phyloP scores from a whole-genome alignment of 257 asterid species.

The Henckelia pumila region DNA sequence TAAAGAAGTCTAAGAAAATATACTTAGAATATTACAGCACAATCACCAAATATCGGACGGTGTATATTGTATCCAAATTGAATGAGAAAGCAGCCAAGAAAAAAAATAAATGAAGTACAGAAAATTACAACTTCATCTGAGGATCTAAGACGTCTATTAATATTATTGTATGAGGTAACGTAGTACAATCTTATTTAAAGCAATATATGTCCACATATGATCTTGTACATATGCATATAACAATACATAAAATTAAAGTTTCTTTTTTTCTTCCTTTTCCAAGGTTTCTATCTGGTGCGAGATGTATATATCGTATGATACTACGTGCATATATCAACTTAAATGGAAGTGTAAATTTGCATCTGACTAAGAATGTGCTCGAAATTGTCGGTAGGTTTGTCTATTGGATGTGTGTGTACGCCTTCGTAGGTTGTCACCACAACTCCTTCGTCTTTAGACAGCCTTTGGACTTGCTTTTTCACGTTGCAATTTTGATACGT shows the following conservation, averaged over 20 bases:
- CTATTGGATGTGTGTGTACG: slow-evolving; percentile 73
- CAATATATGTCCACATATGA: not conserved
- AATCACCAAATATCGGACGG: no score
- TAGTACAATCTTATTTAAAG: no score
- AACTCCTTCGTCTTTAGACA: slow-evolving; percentile 71
- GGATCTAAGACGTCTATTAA: not conserved
- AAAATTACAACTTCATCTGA: not conserved
- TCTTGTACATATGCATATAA: not conserved
- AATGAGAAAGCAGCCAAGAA: no score
- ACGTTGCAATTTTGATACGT: slow-evolving; percentile 86
- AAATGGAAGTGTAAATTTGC: slow-evolving; percentile 61
- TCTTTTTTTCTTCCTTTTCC: no score
- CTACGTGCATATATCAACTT: not conserved
- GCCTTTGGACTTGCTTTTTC: slow-evolving; percentile 83
- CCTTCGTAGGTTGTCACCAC: slow-evolving; percentile 94
- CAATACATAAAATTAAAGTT: no score
- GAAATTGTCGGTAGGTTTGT: slow-evolving; percentile 76
- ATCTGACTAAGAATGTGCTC: slow-evolving; percentile 78
- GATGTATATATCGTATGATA: not conserved
- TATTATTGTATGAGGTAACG: not conserved
- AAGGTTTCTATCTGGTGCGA: no score
- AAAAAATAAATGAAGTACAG: not conserved
- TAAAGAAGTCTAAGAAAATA: not conserved
- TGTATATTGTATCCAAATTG: no score
- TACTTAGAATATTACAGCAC: no score